Base-by-base conservation (phyloP, 805 yeast species). In the Saccharomycopsis selenospora region DNA sequence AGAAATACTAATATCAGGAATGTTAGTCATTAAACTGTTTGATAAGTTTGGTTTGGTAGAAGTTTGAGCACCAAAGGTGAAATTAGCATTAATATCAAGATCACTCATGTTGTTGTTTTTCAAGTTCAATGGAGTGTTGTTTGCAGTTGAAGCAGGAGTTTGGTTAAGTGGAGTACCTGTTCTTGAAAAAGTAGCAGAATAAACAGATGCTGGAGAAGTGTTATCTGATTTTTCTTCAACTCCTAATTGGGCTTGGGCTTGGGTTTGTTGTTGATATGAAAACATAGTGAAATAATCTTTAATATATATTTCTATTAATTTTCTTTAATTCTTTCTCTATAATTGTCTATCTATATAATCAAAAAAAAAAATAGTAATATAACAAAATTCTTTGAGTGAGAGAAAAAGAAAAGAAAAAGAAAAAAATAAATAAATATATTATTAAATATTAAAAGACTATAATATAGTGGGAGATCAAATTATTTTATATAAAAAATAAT, bases 121-220 rank as follows among this genome's bases (percentile, higher is more conserved):
- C 33, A 27, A 10, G 14, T 42, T 45, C 22, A 47, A 24, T 20
- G 55, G 55, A 5, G 55, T 52, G 50, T 45, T 52, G 38, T 44
- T 27, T 4, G 53, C 47, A n/a, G 51, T 43, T 8, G 51, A 46
- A 10, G 46, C 48, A 3, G 55, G 51, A 26, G 46, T 45, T 17
- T 29, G 25, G 25, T 41, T 33, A 17, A 49, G 40, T 13, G 55
- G 53, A 23, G 55, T 52, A 11, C 43, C 18, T 4, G 49, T 14
- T 43, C 53, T 26, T 3, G 55, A 48, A 36, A 51, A 51, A 17
- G 48, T 22, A 7, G 49, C 23, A 22, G 50, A 47, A 38, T 49
- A 49, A 38, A 49, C 43, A 14, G 49, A 45, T 24, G 36, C 22
- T 14, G 55, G 55, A 2, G 54, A 51, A 27, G 22, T 22, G 28